These are phyloP conservation scores for Clavariopsis aquatica DNA, from an alignment of 495 filamentous ascomycete species.

Conservation along the genomic window DNA sequence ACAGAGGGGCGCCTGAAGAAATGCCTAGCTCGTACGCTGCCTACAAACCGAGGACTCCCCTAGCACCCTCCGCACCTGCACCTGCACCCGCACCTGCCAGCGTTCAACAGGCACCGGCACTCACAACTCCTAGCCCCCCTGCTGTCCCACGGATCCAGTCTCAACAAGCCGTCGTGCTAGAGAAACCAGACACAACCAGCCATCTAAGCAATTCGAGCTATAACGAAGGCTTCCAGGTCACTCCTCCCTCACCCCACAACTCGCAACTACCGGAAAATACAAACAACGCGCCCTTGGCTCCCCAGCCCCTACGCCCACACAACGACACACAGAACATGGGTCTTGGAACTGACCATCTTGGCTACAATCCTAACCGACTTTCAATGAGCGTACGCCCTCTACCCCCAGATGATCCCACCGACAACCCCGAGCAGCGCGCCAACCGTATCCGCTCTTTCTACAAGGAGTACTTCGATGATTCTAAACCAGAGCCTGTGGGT, in stretches of 20 bases:
- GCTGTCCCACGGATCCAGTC: slow-evolving; percentile 41
- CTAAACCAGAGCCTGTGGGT: slow-evolving; percentile 56
- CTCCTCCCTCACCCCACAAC: slow-evolving; percentile 46
- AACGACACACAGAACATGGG: slow-evolving; percentile 43
- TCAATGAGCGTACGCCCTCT: slow-evolving; percentile 92
- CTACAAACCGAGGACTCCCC: slow-evolving; percentile 10
- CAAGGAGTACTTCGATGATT: slow-evolving; percentile 97
- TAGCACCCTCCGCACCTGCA: slow-evolving; percentile 10
- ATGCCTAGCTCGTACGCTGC: slow-evolving; percentile 9
- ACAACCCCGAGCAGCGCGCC: slow-evolving; percentile 89
- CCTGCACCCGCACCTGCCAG: slow-evolving; percentile 7
- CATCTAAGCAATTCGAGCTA: slow-evolving; percentile 58
- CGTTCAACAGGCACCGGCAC: slow-evolving; percentile 16
- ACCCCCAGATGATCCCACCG: slow-evolving; percentile 80
- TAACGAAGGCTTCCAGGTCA: slow-evolving; percentile 61
- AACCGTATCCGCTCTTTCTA: slow-evolving; percentile 98
- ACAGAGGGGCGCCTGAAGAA: background rate
- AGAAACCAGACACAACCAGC: slow-evolving; percentile 37
- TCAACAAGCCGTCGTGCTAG: slow-evolving; percentile 38
- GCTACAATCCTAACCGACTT: slow-evolving; percentile 65
- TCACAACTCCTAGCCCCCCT: slow-evolving; percentile 34
- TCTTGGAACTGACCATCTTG: slow-evolving; percentile 57
- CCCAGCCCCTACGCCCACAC: slow-evolving; percentile 15
- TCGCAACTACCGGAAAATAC: background rate
- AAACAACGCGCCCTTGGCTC: slow-evolving; percentile 3